A percentile compares a stretch with the other conserved stretches of the same genome.
Evolutionary conservation across 1,284 basidiomycete species (phyloP).

Genomic region (Trichosporon asahii): DNA sequence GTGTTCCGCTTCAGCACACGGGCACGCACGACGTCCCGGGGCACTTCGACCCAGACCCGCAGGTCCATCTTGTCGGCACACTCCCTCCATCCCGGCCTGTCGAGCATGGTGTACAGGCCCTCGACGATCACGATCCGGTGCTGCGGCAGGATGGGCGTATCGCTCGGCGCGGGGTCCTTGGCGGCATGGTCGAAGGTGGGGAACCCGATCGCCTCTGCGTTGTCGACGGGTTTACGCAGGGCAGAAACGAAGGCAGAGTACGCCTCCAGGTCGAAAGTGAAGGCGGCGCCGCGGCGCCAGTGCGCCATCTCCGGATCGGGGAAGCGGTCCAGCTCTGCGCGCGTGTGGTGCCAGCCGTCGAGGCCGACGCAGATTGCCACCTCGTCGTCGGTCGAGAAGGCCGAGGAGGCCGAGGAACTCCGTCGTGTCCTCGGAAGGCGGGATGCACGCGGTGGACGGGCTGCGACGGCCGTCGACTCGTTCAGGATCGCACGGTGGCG

Average conservation of each 20-base stretch:
- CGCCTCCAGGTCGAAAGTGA: constrained; percentile 53
- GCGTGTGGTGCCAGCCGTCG: constrained; percentile 56
- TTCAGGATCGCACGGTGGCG: not conserved
- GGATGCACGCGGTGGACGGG: not conserved
- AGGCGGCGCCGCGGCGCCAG: constrained; percentile 58
- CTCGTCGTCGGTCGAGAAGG: constrained; percentile 14
- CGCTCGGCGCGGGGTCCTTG: constrained; percentile 55
- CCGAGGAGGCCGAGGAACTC: not conserved
- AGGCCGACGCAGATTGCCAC: constrained; percentile 53
- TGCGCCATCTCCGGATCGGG: constrained; percentile 66
- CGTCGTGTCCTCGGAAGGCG: not conserved
- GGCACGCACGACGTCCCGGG: constrained; percentile 59
- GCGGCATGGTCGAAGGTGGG: constrained; percentile 54
- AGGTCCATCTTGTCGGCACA: constrained; percentile 69
- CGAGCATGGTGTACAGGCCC: constrained; percentile 75
- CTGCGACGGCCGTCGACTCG: constrained; percentile 16
- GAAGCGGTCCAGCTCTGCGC: constrained; percentile 45
- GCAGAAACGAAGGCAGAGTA: constrained; percentile 74
- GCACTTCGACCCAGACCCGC: constrained; percentile 70
- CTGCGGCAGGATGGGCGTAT: constrained; percentile 58
- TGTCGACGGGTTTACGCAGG: constrained; percentile 58
- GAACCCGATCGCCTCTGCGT: constrained; percentile 47
- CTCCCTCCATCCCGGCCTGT: constrained; percentile 67
- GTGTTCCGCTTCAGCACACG: constrained; percentile 60
- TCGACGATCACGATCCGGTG: constrained; percentile 78